A percentile compares a stretch with the other conserved stretches of the same genome.
phyloP scores from a whole-genome alignment of 2,329 filamentous ascomycete species.

The Aspergillus sp. region DNA sequence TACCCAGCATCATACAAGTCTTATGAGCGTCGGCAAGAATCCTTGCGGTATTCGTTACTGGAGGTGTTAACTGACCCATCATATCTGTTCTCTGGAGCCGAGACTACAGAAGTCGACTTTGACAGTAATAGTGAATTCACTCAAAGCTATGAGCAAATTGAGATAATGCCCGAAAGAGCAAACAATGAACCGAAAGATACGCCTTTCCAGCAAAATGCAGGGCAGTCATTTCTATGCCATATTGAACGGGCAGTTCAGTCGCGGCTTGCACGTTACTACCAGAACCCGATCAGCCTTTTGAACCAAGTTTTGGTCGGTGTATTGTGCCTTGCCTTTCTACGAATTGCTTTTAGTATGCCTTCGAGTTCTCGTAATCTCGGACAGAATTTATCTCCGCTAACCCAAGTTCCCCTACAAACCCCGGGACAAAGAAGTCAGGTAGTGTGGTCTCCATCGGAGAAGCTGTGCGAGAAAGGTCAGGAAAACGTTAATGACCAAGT shows the following conservation, averaged over 20 bases:
- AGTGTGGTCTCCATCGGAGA: background rate
- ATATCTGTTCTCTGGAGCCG: background rate
- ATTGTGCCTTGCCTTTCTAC: background rate
- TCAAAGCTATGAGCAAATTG: background rate
- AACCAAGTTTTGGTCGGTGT: background rate
- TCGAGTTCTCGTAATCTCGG: background rate
- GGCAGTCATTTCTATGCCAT: background rate
- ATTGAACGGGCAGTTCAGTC: background rate
- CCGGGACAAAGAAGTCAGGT: background rate
- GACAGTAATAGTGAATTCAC: background rate
- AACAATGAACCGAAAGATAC: background rate
- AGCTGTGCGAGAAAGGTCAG: background rate
- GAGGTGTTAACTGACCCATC: background rate
- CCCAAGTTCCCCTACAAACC: background rate
- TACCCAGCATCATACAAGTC: constrained; percentile 14
- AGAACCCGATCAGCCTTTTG: background rate
- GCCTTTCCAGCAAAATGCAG: too few species aligned
- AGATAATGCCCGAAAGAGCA: background rate
- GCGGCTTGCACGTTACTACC: background rate
- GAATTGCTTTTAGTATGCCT: background rate
- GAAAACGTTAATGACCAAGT: background rate
- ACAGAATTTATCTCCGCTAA: background rate
- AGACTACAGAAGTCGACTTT: background rate
- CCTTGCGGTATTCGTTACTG: constrained; percentile 10
- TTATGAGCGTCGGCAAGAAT: constrained; percentile 9